Percentiles rank a stretch among this genome's conserved stretches.
Conservation (phyloP, 2,329 filamentous ascomycete species). For the Stagonosporopsis tanaceti region DNA sequence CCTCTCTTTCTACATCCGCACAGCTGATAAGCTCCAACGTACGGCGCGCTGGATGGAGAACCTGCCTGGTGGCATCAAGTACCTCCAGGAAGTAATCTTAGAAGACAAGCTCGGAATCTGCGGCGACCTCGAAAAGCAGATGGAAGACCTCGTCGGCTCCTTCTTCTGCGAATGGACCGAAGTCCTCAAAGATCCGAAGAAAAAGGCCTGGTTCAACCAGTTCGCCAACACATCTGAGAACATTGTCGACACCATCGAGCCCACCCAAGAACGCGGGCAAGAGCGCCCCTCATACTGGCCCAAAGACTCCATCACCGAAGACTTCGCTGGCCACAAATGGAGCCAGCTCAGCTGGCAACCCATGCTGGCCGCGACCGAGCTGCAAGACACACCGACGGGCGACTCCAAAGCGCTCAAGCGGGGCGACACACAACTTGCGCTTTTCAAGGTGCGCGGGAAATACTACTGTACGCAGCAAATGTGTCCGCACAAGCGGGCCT, state of each 20-base stretch:
- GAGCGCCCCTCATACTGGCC: slow-evolving; percentile 80
- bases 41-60: slow-evolving; percentile 89
- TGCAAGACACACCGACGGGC: slow-evolving; percentile 73
- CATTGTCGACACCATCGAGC: slow-evolving; percentile 70
- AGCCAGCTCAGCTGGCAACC: slow-evolving; percentile 78
- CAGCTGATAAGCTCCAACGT: slow-evolving; percentile 86
- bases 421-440: slow-evolving; percentile 85
- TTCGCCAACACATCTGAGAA: slow-evolving; percentile 84
- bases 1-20: slow-evolving; percentile 92
- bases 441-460: slow-evolving; percentile 82
- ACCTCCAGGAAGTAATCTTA: slow-evolving; percentile 82
- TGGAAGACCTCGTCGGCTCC: slow-evolving; percentile 81
- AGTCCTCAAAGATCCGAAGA: slow-evolving; percentile 73
- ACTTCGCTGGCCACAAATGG: slow-evolving; percentile 77
- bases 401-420: slow-evolving; percentile 81
- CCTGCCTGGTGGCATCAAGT: slow-evolving; percentile 82
- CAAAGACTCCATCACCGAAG: slow-evolving; percentile 68
- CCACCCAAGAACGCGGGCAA: slow-evolving; percentile 76
- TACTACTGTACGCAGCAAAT: slow-evolving; percentile 92
- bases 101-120: slow-evolving; percentile 88
- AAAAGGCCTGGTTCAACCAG: slow-evolving; percentile 76
- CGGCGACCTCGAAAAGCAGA: slow-evolving; percentile 83
- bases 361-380: slow-evolving; percentile 73
- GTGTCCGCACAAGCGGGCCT: slow-evolving; percentile 91
- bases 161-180: slow-evolving; percentile 96